A percentile compares a stretch with the other conserved stretches of the same genome.
Evolutionary conservation across 441 rosid genomes (phyloP).

Genomic region (Pelargonium myrrhifolium): DNA sequence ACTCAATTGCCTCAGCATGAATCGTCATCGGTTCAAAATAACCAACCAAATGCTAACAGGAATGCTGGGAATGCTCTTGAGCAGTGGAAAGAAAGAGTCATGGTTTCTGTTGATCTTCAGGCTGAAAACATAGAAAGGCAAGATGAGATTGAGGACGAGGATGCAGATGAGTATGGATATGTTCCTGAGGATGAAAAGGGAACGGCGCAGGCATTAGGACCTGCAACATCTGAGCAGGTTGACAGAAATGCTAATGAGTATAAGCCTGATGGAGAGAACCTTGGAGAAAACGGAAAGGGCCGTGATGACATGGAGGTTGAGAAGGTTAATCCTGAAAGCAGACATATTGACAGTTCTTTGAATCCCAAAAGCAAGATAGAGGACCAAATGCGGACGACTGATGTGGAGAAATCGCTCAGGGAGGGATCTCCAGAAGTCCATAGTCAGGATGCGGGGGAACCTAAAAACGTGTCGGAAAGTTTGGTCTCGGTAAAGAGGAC

Average conservation of each 20-base stretch:
- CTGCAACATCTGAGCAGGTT: conserved; percentile 83
- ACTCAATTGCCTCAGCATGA: conserved; percentile 39
- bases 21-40: conserved; percentile 38
- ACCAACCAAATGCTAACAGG: conserved; percentile 69
- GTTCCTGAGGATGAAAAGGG: conserved; percentile 69
- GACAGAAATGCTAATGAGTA: conserved; percentile 42
- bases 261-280: conserved; percentile 46
- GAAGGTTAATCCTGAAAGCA: conserved; percentile 37
- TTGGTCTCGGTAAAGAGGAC: conserved; percentile 50
- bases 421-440: conserved; percentile 31
- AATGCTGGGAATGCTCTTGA: conserved; percentile 78
- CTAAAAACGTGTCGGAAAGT: conserved; percentile 37
- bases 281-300: conserved; percentile 36
- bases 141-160: conserved; percentile 57
- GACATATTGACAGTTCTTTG: conserved; percentile 31
- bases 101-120: conserved; percentile 56
- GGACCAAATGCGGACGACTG: conserved; percentile 36
- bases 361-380: conserved; percentile 31
- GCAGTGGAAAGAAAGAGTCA: conserved; percentile 93
- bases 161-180: conserved; percentile 74
- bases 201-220: conserved; percentile 82
- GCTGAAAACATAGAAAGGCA: conserved; percentile 40
- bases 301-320: conserved; percentile 56
- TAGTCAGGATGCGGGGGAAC: conserved; percentile 30
- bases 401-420: conserved; percentile 28